Evolutionary conservation across 345 rosid species (phyloP), one percentile per base, ranked within the genome.

Genomic region (Litchi chinensis): DNA sequence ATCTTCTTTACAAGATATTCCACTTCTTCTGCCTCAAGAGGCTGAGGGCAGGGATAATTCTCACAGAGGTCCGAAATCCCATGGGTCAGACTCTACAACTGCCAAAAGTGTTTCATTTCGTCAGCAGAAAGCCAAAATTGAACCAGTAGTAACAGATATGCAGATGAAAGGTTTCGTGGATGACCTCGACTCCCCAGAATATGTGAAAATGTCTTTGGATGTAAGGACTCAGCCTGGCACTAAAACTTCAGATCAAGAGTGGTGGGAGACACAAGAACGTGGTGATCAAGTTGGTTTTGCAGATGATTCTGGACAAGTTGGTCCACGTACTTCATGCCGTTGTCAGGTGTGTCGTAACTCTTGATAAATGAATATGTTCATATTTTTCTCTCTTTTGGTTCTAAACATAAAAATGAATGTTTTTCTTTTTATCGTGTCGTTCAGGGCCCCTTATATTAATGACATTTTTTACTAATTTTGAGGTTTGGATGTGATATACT

Each of bases 241-340:
- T 28, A 86, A 78, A 81, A 46, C 80, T 74, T 84, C 82, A 11
- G 93, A 89, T 85, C 74, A 76, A 71, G 98, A 92, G 70, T 97
- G 98, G 98, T 94, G 98, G 98, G 98, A 92, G 87, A 85, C 87
- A 79, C 94, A 88, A 77, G 99, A 97, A 80, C 86, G 91, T 79
- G 89, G 86, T 79, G 90, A 89, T 80, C 98, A 89, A 82, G 85
- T 81, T 79, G 87, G 88, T 76, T 86, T 77, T 56, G 75, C 79
- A 59, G 90, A 92, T 85, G 95, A 89, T 70, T 77, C 81, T 73
- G 97, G 98, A 84, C 93, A 94, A 88, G 96, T 93, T 39, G 98
- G 98, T 81, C 98, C 98, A 26, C 90, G 91, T 76, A 73, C 91
- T 77, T 89, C 99, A 74, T 97, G 99, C 83, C 91, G 73, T 70